phyloP scores from a whole-genome alignment of 73 alveolate genomes.

The Paramecium primaurelia region DNA sequence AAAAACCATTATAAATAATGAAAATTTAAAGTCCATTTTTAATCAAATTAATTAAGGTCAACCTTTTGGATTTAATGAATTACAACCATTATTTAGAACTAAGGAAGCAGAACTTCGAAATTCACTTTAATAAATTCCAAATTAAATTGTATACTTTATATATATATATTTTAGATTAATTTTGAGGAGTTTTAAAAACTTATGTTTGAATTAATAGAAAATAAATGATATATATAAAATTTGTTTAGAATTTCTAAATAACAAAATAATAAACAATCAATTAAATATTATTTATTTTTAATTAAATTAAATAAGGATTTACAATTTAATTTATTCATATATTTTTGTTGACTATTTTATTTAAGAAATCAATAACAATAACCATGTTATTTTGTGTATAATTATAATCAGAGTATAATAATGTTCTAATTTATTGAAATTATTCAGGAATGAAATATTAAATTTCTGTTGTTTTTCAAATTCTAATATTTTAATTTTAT shows the following conservation, averaged over 20 bases:
- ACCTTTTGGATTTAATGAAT: not conserved
- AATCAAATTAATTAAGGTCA: not conserved
- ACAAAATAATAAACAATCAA: not conserved
- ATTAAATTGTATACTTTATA: not conserved
- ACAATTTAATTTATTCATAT: not conserved
- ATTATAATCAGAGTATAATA: too few species aligned
- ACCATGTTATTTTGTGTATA: not conserved
- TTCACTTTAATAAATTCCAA: not conserved
- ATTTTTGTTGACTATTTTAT: not conserved
- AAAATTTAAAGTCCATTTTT: not conserved
- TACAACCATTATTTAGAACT: not conserved
- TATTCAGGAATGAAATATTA: too few species aligned
- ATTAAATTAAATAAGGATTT: not conserved
- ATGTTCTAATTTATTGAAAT: too few species aligned
- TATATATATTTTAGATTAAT: not conserved
- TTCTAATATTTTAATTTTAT: too few species aligned
- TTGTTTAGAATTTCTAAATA: not conserved
- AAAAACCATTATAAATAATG: not conserved
- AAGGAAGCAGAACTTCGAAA: not conserved
- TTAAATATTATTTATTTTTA: not conserved
- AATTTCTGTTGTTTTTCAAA: too few species aligned
- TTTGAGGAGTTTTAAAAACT: not conserved
- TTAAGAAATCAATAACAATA: not conserved
- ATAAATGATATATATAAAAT: not conserved
- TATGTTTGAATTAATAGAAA: conserved; percentile 4